A percentile compares a stretch with the other conserved stretches of the same genome.
Conservation (phyloP, 208 protist species). For the Tritrichomonas foetus region DNA sequence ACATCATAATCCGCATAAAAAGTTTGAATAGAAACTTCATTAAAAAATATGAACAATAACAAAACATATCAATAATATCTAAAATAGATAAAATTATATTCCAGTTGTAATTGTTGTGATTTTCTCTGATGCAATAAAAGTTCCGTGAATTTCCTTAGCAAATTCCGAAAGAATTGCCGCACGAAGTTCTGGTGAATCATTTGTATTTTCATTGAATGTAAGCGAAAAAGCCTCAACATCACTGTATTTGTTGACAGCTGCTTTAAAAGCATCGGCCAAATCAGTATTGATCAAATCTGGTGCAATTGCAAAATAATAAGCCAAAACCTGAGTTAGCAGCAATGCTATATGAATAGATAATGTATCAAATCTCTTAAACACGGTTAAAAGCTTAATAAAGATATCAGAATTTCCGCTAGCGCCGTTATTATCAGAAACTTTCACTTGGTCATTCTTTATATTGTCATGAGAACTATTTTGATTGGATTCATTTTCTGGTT, state of each 20-base stretch:
- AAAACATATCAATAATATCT: no score
- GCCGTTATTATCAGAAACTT: no score
- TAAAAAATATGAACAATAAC: no score
- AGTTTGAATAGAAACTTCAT: no score
- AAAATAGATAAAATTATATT: no score
- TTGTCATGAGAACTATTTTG: no score
- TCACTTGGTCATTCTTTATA: no score
- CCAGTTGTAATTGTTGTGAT: no score
- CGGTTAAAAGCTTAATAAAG: not conserved
- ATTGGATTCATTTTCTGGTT: no score
- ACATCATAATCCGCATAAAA: no score
- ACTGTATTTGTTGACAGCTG: not conserved
- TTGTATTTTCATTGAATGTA: not conserved
- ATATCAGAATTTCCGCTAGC: not conserved
- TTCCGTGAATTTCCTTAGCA: constrained; percentile 30
- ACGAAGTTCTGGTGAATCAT: not conserved
- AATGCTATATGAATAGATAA: not conserved
- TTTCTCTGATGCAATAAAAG: not conserved
- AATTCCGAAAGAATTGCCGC: constrained; percentile 24
- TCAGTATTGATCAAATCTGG: not conserved
- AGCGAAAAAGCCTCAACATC: not conserved
- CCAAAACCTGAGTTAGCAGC: not conserved
- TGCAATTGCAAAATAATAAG: not conserved
- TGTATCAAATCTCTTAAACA: not conserved
- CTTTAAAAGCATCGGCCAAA: not conserved